Evolutionary conservation across 2,329 filamentous ascomycete species (phyloP).

Genomic region (Cladosporium sp.): DNA sequence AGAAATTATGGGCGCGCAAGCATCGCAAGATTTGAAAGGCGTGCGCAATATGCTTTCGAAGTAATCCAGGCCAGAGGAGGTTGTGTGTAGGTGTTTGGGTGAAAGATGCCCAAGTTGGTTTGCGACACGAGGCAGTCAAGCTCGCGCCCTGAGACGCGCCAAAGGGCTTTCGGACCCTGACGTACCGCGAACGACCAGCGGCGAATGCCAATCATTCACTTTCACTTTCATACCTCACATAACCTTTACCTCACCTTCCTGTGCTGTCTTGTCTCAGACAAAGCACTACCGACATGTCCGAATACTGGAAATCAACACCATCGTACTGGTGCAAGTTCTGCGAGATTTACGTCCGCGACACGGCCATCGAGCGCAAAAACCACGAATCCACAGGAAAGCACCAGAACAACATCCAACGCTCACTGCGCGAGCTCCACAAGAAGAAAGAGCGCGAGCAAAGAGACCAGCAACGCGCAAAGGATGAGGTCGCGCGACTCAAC

Average conservation of each 20-base stretch:
- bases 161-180: too few species aligned
- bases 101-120: background rate
- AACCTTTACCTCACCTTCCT: background rate
- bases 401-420: slow-evolving; percentile 74
- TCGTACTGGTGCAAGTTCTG: slow-evolving; percentile 99
- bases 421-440: slow-evolving; percentile 82
- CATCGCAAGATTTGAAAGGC: background rate
- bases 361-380: slow-evolving; percentile 71
- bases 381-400: slow-evolving; percentile 34
- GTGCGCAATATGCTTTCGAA: background rate
- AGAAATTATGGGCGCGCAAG: slow-evolving; percentile 3
- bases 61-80: background rate
- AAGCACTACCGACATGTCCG: slow-evolving; percentile 61
- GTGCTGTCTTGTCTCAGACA: too few species aligned
- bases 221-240: background rate
- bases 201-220: background rate
- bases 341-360: slow-evolving; percentile 84
- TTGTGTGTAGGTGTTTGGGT: background rate
- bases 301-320: slow-evolving; percentile 98
- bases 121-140: background rate
- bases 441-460: slow-evolving; percentile 74
- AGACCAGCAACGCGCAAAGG: slow-evolving; percentile 76
- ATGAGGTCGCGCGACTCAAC: slow-evolving; percentile 82
- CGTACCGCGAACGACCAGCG: too few species aligned
- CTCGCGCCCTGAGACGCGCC: too few species aligned